Percentiles rank a stretch among this genome's conserved stretches.
These are phyloP conservation scores for Breynia disticha DNA, from an alignment of 441 rosid species.

Conservation along the genomic window DNA sequence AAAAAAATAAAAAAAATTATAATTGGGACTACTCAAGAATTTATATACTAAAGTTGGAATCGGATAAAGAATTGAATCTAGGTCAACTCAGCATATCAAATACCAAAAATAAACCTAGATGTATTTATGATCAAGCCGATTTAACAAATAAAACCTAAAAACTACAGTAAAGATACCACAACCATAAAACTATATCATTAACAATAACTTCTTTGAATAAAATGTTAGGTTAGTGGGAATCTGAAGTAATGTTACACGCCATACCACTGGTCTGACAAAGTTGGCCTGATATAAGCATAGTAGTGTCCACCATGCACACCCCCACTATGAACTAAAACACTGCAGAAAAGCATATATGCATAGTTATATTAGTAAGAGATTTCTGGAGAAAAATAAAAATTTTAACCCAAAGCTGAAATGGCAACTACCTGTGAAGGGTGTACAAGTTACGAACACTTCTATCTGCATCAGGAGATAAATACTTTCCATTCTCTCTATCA, in stretches of 20 bases:
- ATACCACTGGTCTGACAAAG: constrained; percentile 82
- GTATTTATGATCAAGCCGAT: too few species aligned
- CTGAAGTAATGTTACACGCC: background rate
- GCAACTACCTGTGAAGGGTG: constrained; percentile 75
- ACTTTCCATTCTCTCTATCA: constrained; percentile 73
- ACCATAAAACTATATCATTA: too few species aligned
- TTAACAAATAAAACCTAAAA: too few species aligned
- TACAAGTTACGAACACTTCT: constrained; percentile 79
- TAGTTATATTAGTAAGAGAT: background rate
- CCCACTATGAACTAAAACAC: constrained; percentile 89
- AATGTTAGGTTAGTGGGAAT: too few species aligned
- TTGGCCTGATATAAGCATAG: constrained; percentile 84
- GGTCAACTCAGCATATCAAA: too few species aligned
- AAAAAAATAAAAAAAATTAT: too few species aligned
- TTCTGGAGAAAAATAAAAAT: too few species aligned
- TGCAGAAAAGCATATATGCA: constrained; percentile 20
- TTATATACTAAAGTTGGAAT: too few species aligned
- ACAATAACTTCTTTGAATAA: too few species aligned
- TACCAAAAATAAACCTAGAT: background rate
- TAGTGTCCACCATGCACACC: constrained; percentile 94
- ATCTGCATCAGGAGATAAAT: constrained; percentile 89
- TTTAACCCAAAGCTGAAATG: background rate
- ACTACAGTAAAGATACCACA: too few species aligned
- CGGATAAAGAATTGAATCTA: too few species aligned
- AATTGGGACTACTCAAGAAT: too few species aligned